These are phyloP conservation scores for Tetraselmis chui DNA, from an alignment of 139 green algal species.

Conservation along the genomic window DNA sequence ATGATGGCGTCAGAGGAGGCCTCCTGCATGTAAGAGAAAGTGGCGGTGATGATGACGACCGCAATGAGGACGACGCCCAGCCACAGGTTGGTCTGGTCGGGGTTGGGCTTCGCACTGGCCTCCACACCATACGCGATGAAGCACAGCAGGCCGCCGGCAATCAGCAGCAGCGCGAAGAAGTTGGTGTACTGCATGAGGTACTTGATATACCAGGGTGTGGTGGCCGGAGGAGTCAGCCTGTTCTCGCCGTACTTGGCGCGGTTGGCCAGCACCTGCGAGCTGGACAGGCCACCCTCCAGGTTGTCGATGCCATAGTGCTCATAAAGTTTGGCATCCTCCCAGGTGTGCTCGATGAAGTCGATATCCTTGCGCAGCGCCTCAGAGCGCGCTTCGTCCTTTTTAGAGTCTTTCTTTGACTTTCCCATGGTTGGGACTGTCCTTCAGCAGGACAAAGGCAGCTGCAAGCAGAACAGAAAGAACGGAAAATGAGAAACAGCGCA, in stretches of 20 bases:
- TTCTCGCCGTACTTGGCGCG: constrained; percentile 40
- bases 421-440: too few species aligned
- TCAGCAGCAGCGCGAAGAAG: constrained; percentile 39
- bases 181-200: constrained; percentile 41
- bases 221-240: constrained; percentile 27
- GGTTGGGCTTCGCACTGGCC: neutral
- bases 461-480: too few species aligned
- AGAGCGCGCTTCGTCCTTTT: too few species aligned
- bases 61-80: constrained; percentile 30
- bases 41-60: constrained; percentile 40
- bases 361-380: neutral
- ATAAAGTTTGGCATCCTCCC: constrained; percentile 20
- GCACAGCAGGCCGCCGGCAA: constrained; percentile 15
- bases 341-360: neutral
- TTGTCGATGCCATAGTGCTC: constrained; percentile 17
- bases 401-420: too few species aligned
- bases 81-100: constrained; percentile 36
- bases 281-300: too few species aligned
- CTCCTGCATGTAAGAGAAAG: constrained; percentile 42
- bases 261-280: constrained; percentile 28
- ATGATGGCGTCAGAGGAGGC: neutral
- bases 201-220: constrained; percentile 34
- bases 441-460: too few species aligned
- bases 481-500: too few species aligned
- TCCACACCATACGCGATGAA: constrained; percentile 25